Percentiles rank a stretch among this genome's conserved stretches.
Conservation (phyloP, 192 early-diverging fungal species). For the Anaeromyces robustus region DNA sequence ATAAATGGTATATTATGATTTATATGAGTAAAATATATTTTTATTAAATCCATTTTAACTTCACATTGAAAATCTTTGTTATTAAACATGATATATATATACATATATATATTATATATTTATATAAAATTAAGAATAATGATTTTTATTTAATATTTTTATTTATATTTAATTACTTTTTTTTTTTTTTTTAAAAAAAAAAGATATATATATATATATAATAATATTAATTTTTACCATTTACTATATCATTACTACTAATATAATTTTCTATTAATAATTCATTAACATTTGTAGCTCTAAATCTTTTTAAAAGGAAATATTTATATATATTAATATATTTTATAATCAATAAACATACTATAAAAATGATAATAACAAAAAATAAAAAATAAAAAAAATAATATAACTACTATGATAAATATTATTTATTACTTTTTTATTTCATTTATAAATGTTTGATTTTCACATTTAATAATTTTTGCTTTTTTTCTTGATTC, state of each 20-base stretch:
- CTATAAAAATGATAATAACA: too few relatives aligned
- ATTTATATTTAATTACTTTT: too few relatives aligned
- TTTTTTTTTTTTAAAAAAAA: too few relatives aligned
- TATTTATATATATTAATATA: too few relatives aligned
- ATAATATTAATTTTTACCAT: neutral
- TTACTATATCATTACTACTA: neutral
- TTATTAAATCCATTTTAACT: neutral
- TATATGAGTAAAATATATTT: neutral
- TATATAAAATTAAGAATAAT: too few relatives aligned
- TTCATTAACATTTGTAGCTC: neutral
- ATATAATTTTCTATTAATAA: neutral
- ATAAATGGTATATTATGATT: neutral
- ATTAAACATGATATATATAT: neutral
- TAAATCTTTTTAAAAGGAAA: neutral
- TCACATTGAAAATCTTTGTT: neutral
- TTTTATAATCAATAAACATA: too few relatives aligned
- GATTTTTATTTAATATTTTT: too few relatives aligned
- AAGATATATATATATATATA: too few relatives aligned
- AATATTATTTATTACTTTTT: neutral
- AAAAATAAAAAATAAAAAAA: too few relatives aligned
- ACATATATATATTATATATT: too few relatives aligned
- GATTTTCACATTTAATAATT: neutral
- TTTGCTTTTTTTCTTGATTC: neutral
- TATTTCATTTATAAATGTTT: neutral
- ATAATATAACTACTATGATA: too few relatives aligned